These are phyloP conservation scores for Penicillium sp. DNA, from an alignment of 2,329 filamentous ascomycete genomes.

Conservation along the genomic window DNA sequence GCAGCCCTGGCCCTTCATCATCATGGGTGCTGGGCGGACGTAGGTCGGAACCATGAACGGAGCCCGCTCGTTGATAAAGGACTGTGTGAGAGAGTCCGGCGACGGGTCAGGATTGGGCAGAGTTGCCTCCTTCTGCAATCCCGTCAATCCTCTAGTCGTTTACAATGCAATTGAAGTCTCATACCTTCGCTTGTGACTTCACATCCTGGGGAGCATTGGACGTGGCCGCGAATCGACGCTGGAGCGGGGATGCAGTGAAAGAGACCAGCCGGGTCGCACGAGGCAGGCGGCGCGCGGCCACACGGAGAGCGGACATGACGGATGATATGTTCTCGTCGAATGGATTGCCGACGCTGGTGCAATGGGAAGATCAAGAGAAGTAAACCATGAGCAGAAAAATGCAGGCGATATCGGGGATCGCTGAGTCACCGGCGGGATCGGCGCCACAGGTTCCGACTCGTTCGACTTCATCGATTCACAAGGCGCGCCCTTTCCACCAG, in stretches of 20 bases:
- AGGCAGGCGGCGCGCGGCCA: conserved; percentile 37
- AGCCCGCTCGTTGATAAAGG: conserved; percentile 70
- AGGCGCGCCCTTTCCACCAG: neutral
- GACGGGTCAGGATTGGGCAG: conserved; percentile 70
- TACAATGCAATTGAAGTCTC: too few species aligned
- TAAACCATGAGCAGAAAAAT: conserved; percentile 19
- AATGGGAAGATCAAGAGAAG: conserved; percentile 5
- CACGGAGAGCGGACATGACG: conserved; percentile 34
- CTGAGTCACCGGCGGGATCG: too few species aligned
- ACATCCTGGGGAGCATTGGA: conserved; percentile 31
- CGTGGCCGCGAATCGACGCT: conserved; percentile 35
- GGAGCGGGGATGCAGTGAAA: conserved; percentile 33
- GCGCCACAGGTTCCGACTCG: too few species aligned
- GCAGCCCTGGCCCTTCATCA: conserved; percentile 80
- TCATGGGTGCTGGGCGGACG: conserved; percentile 82
- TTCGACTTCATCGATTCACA: too few species aligned
- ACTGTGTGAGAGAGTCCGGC: conserved; percentile 68
- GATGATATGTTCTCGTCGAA: conserved; percentile 3
- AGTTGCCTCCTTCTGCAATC: conserved; percentile 47
- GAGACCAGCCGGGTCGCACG: conserved; percentile 30
- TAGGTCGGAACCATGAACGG: conserved; percentile 97
- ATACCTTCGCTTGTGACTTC: conserved; percentile 29
- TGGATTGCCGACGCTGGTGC: conserved; percentile 1
- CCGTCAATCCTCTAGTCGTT: too few species aligned
- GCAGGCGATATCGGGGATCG: neutral